Conservation (phyloP, 2,329 filamentous ascomycete species). For the Calonectria leucothoes region DNA sequence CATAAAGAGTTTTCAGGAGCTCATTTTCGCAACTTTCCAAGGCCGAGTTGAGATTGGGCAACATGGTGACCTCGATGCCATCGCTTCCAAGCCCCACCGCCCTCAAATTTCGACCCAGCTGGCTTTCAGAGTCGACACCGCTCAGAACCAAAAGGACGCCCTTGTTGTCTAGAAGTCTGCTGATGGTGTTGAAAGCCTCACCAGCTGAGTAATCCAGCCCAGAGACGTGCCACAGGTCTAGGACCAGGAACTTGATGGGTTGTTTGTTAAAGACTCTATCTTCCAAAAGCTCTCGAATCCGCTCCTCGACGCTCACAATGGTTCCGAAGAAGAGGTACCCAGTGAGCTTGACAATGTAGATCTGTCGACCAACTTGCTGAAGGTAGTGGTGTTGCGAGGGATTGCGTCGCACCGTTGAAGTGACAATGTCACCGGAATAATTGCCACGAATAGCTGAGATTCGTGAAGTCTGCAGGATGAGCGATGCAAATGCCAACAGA, state of each 20-base stretch:
- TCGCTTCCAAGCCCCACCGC: constrained; percentile 86
- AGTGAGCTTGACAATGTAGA: constrained; percentile 89
- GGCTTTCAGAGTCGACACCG: constrained; percentile 79
- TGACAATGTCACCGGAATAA: constrained; percentile 90
- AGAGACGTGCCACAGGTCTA: constrained; percentile 90
- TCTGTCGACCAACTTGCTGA: constrained; percentile 86
- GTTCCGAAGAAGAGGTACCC: constrained; percentile 99
- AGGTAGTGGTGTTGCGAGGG: constrained; percentile 90
- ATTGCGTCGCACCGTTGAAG: constrained; percentile 92
- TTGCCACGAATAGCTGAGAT: constrained; percentile 89
- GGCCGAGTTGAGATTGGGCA: constrained; percentile 91
- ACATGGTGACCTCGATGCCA: constrained; percentile 79
- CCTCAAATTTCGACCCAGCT: constrained; percentile 81
- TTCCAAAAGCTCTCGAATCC: constrained; percentile 83
- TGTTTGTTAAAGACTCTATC: constrained; percentile 81
- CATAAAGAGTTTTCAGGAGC: constrained; percentile 84
- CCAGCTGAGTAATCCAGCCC: constrained; percentile 97
- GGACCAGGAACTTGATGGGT: constrained; percentile 88
- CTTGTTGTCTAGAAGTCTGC: constrained; percentile 81
- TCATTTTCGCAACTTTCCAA: constrained; percentile 97
- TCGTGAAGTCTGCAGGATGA: constrained; percentile 90
- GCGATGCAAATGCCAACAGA: constrained; percentile 87
- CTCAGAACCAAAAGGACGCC: constrained; percentile 86
- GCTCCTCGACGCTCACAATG: constrained; percentile 93
- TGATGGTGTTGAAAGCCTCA: constrained; percentile 94